Evolutionary conservation across 1,284 basidiomycete species (phyloP).

Genomic region (Moesziomyces globuligerus): DNA sequence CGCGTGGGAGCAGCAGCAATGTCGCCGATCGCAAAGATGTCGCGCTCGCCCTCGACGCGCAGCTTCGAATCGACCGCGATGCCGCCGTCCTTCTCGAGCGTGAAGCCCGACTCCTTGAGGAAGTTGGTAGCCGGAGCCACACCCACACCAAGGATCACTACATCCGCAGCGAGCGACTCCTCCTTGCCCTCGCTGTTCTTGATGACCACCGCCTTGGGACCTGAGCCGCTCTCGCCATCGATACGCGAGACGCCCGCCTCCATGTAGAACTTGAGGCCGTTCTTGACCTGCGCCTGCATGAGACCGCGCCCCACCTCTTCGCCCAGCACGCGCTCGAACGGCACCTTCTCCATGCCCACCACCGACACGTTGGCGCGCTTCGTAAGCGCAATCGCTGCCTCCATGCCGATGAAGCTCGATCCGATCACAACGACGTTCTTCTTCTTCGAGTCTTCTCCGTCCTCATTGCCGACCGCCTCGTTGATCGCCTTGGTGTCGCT

Average conservation of each 20-base stretch:
- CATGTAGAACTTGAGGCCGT: slow-evolving; percentile 83
- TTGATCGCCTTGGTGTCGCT: slow-evolving; percentile 81
- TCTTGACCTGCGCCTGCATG: slow-evolving; percentile 75
- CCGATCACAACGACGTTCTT: slow-evolving; percentile 86
- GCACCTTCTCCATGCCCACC: slow-evolving; percentile 84
- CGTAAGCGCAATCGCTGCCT: slow-evolving; percentile 80
- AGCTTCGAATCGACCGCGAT: slow-evolving; percentile 84
- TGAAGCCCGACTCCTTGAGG: slow-evolving; percentile 74
- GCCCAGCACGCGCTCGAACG: slow-evolving; percentile 84
- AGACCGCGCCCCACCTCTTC: slow-evolving; percentile 81
- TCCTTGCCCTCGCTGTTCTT: slow-evolving; percentile 72
- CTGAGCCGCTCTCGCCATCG: slow-evolving; percentile 68
- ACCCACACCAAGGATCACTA: slow-evolving; percentile 88
- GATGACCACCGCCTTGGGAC: slow-evolving; percentile 72
- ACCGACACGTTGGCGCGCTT: slow-evolving; percentile 79
- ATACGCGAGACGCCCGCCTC: slow-evolving; percentile 79
- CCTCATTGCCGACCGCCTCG: slow-evolving; percentile 71
- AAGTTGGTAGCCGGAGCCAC: slow-evolving; percentile 86
- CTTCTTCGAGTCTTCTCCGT: slow-evolving; percentile 58
- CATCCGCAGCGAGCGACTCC: slow-evolving; percentile 76
- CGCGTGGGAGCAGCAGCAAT: slow-evolving; percentile 82
- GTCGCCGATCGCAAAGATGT: slow-evolving; percentile 89
- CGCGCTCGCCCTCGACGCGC: slow-evolving; percentile 73
- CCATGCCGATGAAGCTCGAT: slow-evolving; percentile 93
- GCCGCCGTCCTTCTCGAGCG: slow-evolving; percentile 74